Conservation (phyloP, 169 alveolate genomes). For the Toxoplasma gondii region DNA sequence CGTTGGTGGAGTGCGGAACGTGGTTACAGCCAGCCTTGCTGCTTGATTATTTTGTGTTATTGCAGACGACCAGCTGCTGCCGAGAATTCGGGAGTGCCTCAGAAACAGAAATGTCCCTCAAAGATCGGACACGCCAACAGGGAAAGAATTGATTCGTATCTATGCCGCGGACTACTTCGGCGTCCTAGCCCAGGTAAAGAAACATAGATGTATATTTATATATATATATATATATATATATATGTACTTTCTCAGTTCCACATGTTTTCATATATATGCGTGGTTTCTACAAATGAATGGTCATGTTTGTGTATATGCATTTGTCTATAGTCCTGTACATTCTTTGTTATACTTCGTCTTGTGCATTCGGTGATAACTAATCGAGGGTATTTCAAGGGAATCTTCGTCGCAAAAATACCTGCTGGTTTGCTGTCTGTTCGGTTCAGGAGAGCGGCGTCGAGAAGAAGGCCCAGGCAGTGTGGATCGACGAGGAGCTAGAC, state of each 20-base stretch:
- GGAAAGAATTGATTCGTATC: conserved; percentile 46
- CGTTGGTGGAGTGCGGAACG: too few relatives aligned
- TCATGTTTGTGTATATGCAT: not conserved
- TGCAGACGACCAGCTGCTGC: conserved; percentile 60
- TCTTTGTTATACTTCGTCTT: too few relatives aligned
- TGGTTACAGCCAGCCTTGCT: not conserved
- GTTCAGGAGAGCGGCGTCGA: conserved; percentile 63
- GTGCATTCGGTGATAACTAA: too few relatives aligned
- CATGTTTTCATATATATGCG: not conserved
- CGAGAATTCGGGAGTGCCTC: conserved; percentile 53
- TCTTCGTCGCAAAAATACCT: not conserved
- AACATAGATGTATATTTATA: not conserved
- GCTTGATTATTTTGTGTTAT: not conserved
- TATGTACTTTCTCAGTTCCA: not conserved
- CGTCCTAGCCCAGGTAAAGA: conserved; percentile 38
- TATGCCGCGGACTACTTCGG: conserved; percentile 61
- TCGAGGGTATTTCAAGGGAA: too few relatives aligned
- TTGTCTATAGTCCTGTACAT: not conserved
- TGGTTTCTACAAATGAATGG: not conserved
- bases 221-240: not conserved
- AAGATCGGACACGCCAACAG: conserved; percentile 64
- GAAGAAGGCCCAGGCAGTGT: conserved; percentile 14
- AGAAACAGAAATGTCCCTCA: conserved; percentile 35
- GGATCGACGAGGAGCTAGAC: conserved; percentile 57
- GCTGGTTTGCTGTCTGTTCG: not conserved